These are phyloP conservation scores for Colletotrichum liriopes DNA, from an alignment of 2,329 filamentous ascomycete genomes.

Conservation along the genomic window DNA sequence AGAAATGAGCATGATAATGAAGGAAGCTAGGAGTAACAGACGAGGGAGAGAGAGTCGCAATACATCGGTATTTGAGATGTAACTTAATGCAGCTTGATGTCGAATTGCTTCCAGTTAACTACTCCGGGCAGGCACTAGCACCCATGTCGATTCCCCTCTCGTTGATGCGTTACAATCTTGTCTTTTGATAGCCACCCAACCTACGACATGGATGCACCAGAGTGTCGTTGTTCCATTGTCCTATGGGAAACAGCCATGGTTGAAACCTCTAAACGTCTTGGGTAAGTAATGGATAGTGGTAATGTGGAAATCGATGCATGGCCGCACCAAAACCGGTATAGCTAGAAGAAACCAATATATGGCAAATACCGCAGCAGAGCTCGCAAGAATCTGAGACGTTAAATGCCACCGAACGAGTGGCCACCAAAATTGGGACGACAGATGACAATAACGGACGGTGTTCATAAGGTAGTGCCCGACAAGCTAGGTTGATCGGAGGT, in stretches of 20 bases:
- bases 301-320: neutral
- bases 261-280: neutral
- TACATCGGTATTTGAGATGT: neutral
- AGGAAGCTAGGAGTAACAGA: neutral
- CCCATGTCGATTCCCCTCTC: neutral
- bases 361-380: neutral
- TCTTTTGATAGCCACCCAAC: neutral
- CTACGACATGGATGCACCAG: neutral
- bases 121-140: neutral
- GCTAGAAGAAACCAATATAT: neutral
- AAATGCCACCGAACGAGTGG: neutral
- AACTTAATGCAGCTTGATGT: neutral
- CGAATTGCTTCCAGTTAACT: neutral
- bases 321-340: neutral
- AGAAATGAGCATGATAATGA: too few relatives aligned
- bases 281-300: neutral
- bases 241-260: neutral
- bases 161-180: neutral
- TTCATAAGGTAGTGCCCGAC: too few relatives aligned
- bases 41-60: neutral
- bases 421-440: too few relatives aligned
- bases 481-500: too few relatives aligned
- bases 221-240: neutral
- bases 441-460: too few relatives aligned
- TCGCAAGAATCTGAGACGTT: neutral